These are phyloP conservation scores for Erodium trifolium DNA, from an alignment of 441 rosid genomes.

Conservation along the genomic window DNA sequence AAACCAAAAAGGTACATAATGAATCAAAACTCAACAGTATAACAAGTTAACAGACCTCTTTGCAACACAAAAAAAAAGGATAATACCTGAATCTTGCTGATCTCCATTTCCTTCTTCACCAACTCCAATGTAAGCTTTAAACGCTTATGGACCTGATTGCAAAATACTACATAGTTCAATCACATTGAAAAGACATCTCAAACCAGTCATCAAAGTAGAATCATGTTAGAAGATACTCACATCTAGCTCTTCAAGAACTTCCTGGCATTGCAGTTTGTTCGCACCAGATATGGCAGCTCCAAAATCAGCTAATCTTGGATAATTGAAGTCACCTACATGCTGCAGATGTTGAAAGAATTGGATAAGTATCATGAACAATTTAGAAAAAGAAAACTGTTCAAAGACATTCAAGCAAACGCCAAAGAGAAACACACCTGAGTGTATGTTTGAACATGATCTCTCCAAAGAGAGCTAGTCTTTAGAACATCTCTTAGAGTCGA, in stretches of 20 bases:
- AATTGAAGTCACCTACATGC: conserved; percentile 93
- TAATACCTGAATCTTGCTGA: conserved; percentile 83
- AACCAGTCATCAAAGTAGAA: conserved; percentile 10
- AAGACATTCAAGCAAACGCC: conserved; percentile 12
- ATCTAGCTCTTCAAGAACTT: conserved; percentile 97
- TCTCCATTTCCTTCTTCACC: conserved; percentile 82
- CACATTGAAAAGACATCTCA: neutral
- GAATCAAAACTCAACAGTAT: conserved; percentile 17
- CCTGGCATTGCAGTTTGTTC: conserved; percentile 74
- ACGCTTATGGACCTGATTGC: conserved; percentile 67
- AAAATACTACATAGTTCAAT: neutral
- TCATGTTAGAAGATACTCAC: conserved; percentile 36
- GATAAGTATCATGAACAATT: neutral
- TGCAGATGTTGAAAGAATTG: conserved; percentile 30
- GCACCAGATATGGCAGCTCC: conserved; percentile 99
- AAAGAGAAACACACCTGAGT: conserved; percentile 44
- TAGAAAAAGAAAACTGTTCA: neutral
- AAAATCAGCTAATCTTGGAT: conserved; percentile 86
- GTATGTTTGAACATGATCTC: conserved; percentile 95
- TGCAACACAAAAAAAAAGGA: conserved; percentile 9
- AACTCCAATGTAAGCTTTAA: conserved; percentile 60
- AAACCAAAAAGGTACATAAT: conserved; percentile 18
- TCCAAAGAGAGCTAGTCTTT: conserved; percentile 86
- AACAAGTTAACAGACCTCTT: conserved; percentile 11
- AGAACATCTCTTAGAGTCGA: conserved; percentile 91